These are phyloP conservation scores for Pichia sp. DNA, from an alignment of 1,139 yeast genomes.

Conservation along the genomic window DNA sequence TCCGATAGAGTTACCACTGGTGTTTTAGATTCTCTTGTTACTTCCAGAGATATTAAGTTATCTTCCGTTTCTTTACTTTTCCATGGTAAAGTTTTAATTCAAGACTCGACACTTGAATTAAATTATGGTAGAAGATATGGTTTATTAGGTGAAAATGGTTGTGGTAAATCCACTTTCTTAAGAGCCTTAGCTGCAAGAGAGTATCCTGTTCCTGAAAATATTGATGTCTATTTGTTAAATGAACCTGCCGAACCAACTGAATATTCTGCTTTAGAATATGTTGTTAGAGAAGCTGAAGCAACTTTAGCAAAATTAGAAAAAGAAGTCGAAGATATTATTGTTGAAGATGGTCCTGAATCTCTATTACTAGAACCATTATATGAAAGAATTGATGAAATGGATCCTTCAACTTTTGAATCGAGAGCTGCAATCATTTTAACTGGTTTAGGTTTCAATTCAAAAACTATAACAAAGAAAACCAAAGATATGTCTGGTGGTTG, in stretches of 20 bases:
- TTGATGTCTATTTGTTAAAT: constrained; percentile 86
- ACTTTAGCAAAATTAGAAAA: constrained; percentile 90
- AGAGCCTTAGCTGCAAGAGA: constrained; percentile 94
- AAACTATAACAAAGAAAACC: constrained; percentile 82
- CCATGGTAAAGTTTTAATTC: constrained; percentile 95
- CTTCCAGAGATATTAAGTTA: constrained; percentile 91
- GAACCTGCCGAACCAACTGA: constrained; percentile 97
- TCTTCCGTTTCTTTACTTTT: constrained; percentile 85
- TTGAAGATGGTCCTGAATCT: constrained; percentile 92
- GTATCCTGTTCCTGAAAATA: constrained; percentile 86
- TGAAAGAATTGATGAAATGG: constrained; percentile 94
- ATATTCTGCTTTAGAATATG: constrained; percentile 88
- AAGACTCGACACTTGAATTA: constrained; percentile 85
- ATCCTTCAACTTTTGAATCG: constrained; percentile 90
- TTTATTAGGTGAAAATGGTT: constrained; percentile 95
- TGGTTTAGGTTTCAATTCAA: constrained; percentile 92
- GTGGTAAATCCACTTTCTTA: constrained; percentile 95
- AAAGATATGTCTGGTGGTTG: constrained; percentile 99
- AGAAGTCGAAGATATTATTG: constrained; percentile 81
- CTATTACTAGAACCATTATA: constrained; percentile 79
- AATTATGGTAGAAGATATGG: constrained; percentile 97
- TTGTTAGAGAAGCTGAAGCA: constrained; percentile 90
- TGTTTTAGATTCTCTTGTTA: constrained; percentile 79
- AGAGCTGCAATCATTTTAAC: constrained; percentile 93
- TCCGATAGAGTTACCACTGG: constrained; percentile 98